Conservation (phyloP, 163 green algal genomes). For the Picocystis sp. region DNA sequence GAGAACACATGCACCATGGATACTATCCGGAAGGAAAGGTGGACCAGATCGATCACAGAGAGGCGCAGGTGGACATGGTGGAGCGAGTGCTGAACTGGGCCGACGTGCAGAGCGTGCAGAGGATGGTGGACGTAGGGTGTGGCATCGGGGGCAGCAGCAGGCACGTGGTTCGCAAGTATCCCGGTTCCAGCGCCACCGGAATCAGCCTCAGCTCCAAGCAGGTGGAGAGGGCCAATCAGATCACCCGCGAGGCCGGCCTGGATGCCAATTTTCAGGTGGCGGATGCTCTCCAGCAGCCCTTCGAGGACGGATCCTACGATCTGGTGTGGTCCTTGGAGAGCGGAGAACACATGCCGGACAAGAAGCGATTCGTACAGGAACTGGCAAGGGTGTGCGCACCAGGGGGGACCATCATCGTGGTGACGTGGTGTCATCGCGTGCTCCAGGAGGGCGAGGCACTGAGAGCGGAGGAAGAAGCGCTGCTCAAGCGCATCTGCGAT, state of each 20-base stretch:
- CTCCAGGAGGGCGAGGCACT: slow-evolving; percentile 36
- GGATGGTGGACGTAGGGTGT: slow-evolving; percentile 84
- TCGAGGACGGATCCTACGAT: slow-evolving; percentile 68
- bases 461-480: slow-evolving; percentile 35
- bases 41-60: slow-evolving; percentile 28
- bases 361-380: slow-evolving; percentile 79
- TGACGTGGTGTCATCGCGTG: slow-evolving; percentile 91
- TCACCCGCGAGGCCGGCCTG: slow-evolving; percentile 41
- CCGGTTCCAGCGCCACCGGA: slow-evolving; percentile 31
- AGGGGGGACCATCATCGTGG: slow-evolving; percentile 75
- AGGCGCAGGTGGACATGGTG: slow-evolving; percentile 96
- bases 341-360: slow-evolving; percentile 94
- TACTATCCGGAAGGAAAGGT: slow-evolving; percentile 57
- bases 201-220: slow-evolving; percentile 76
- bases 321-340: slow-evolving; percentile 92
- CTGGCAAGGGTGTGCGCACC: slow-evolving; percentile 69
- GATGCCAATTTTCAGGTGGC: slow-evolving; percentile 50
- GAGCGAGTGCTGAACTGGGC: slow-evolving; percentile 63
- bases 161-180: slow-evolving; percentile 59
- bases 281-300: slow-evolving; percentile 84
- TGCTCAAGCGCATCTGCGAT: slow-evolving; percentile 81
- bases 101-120: slow-evolving; percentile 21
- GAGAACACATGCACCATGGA: slow-evolving; percentile 95
- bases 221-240: slow-evolving; percentile 51
- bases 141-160: slow-evolving; percentile 79